Base-by-base conservation (phyloP, 2,329 filamentous ascomycete genomes). In the Myriangium duriaei region DNA sequence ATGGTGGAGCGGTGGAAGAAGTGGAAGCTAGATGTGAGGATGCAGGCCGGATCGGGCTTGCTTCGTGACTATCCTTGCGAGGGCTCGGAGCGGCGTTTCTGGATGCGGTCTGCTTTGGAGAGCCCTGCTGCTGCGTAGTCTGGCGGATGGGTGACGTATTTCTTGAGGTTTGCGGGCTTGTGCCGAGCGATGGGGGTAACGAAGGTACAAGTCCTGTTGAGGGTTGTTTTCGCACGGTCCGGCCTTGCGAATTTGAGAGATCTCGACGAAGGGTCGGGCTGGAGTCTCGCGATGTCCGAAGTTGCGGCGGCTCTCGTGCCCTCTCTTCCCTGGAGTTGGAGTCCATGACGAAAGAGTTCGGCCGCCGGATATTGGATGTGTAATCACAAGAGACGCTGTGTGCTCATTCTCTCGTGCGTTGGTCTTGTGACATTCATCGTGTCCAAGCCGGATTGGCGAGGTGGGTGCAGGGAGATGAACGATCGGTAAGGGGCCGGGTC, bases 1-100 rank as follows among this genome's bases (percentile, higher is more conserved):
- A 75, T 24, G 76, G 70, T 39, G 36, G 36, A 11, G 71, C 64
- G 40, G 64, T 70, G 41, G 56, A 57, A n/a, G n/a, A n/a, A 34
- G 53, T 51, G 14, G 54, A 45, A 32, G 45, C 52, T 7, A 58
- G 45, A 19, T 59, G 43, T 37, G 50, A 53, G 40, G 60, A 46
- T 11, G 42, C 35, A 9, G 52, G 58, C 37, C 62, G 52, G 46
- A 49, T 59, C 14, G 61, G 60, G 45, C 59, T 62, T 44, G 50
- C 56, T 45, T 63, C 60, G 46, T 57, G 51, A 46, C 63, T 66
- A 51, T 61, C 65, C 50, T 61, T 65, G 40, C 64, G 58, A 33
- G 60, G 61, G 31, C 52, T 54, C 42, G 16, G 45, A 28, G 21
- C 37, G 39, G 17, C 32, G 36, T 16, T 26, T n/a, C 21, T 26